Evolutionary conservation across 1,139 yeast genomes (phyloP).

Genomic region (Zygosaccharomyces sapae): DNA sequence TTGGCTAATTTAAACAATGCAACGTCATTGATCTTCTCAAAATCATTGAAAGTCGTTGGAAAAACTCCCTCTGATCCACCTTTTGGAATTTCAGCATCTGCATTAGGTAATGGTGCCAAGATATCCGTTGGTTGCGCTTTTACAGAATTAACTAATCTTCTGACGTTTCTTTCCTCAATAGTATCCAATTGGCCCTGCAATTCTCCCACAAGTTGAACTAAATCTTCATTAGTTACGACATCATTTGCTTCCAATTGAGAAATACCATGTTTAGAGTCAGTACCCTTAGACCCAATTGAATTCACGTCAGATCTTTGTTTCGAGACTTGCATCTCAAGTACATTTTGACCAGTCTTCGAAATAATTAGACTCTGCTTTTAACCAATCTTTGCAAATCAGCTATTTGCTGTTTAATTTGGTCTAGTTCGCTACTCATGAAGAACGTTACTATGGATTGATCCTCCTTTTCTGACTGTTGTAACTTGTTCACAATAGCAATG

Average conservation of each 20-base stretch:
- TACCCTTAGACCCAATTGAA: slow-evolving; percentile 22
- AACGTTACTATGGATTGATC: too few relatives aligned
- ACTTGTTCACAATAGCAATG: too few relatives aligned
- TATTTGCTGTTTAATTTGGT: slow-evolving; percentile 43
- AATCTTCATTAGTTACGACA: slow-evolving; percentile 73
- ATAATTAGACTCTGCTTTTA: slow-evolving; percentile 45
- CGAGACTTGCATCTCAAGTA: slow-evolving; percentile 63
- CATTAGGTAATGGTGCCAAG: slow-evolving; percentile 56
- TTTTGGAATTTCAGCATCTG: slow-evolving; percentile 71
- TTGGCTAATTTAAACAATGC: slow-evolving; percentile 53
- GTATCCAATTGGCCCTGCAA: slow-evolving; percentile 79
- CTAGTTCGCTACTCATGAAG: slow-evolving; percentile 29
- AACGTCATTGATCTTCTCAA: slow-evolving; percentile 44
- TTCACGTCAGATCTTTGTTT: slow-evolving; percentile 38
- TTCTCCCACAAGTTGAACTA: slow-evolving; percentile 82
- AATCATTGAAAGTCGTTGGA: slow-evolving; percentile 59
- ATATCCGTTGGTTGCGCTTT: slow-evolving; percentile 41
- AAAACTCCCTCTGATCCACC: slow-evolving; percentile 41
- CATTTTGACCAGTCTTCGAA: slow-evolving; percentile 71
- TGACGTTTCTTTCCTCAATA: slow-evolving; percentile 60
- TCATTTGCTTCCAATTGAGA: slow-evolving; percentile 49
- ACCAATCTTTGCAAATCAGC: slow-evolving; percentile 48
- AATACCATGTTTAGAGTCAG: slow-evolving; percentile 11
- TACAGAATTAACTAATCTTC: slow-evolving; percentile 52
- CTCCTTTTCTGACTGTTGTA: too few relatives aligned